These are phyloP conservation scores for Cystofilobasidium ferigula DNA, from an alignment of 768 basidiomycete genomes.

Conservation along the genomic window DNA sequence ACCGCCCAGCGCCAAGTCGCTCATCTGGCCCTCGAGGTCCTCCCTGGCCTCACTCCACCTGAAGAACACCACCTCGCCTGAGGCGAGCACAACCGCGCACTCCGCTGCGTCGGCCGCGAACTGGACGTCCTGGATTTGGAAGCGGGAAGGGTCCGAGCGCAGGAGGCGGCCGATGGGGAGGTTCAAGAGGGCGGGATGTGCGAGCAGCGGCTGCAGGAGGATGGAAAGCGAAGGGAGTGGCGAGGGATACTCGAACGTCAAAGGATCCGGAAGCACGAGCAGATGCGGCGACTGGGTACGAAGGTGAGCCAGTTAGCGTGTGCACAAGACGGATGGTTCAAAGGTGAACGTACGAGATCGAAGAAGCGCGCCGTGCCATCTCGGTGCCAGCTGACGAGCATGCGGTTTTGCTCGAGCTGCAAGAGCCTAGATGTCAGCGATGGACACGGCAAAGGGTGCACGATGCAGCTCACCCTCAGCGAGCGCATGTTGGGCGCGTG, in stretches of 20 bases:
- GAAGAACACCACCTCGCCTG: constrained; percentile 38
- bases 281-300: constrained; percentile 11
- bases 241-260: constrained; percentile 57
- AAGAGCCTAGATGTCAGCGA: not conserved
- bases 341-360: constrained; percentile 11
- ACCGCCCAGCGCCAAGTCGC: not conserved
- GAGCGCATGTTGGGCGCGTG: constrained; percentile 42
- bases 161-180: constrained; percentile 34
- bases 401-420: constrained; percentile 46
- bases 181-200: constrained; percentile 32
- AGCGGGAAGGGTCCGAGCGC: constrained; percentile 33
- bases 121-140: constrained; percentile 38
- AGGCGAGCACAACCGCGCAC: constrained; percentile 37
- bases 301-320: not conserved
- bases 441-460: not conserved
- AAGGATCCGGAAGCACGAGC: constrained; percentile 35
- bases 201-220: constrained; percentile 47
- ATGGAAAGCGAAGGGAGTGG: constrained; percentile 54
- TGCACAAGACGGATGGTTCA: not conserved
- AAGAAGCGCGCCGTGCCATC: constrained; percentile 47
- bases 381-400: constrained; percentile 54
- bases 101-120: constrained; percentile 39
- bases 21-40: not conserved
- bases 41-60: not conserved
- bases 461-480: constrained; percentile 45